Evolutionary conservation across 192 early-diverging fungal genomes (phyloP).

Genomic region (Coemansia sp.): DNA sequence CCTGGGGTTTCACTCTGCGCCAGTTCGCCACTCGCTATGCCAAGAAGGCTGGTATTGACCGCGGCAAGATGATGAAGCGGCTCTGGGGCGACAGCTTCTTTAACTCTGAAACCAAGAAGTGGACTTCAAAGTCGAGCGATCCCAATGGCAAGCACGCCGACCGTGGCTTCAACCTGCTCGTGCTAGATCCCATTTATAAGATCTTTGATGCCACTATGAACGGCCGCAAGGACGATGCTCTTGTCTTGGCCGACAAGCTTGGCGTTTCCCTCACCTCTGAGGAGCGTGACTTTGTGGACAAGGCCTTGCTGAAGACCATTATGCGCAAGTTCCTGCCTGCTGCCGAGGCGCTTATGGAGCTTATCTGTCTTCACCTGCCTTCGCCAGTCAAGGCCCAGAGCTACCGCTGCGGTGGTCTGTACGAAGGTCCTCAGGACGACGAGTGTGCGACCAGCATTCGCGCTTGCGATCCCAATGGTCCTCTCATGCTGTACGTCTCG

Average conservation of each 20-base stretch:
- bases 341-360: constrained; percentile 95
- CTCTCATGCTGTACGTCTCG: constrained; percentile 98
- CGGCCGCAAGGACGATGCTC: constrained; percentile 89
- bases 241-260: constrained; percentile 80
- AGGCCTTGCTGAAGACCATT: constrained; percentile 89
- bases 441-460: constrained; percentile 87
- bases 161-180: constrained; percentile 97
- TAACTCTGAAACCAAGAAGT: constrained; percentile 97
- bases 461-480: constrained; percentile 88
- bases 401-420: constrained; percentile 90
- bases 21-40: constrained; percentile 95
- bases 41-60: constrained; percentile 97
- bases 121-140: constrained; percentile 76
- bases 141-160: constrained; percentile 78
- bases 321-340: constrained; percentile 99
- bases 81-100: constrained; percentile 99
- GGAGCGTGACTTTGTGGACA: constrained; percentile 89
- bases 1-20: constrained; percentile 98
- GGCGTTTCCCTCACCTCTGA: constrained; percentile 78
- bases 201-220: constrained; percentile 95
- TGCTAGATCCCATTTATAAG: constrained; percentile 96
- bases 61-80: constrained; percentile 90
- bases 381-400: constrained; percentile 88
- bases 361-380: constrained; percentile 97
- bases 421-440: constrained; percentile 95